phyloP scores from a whole-genome alignment of 169 alveolate species.

The Babesia sp. region DNA sequence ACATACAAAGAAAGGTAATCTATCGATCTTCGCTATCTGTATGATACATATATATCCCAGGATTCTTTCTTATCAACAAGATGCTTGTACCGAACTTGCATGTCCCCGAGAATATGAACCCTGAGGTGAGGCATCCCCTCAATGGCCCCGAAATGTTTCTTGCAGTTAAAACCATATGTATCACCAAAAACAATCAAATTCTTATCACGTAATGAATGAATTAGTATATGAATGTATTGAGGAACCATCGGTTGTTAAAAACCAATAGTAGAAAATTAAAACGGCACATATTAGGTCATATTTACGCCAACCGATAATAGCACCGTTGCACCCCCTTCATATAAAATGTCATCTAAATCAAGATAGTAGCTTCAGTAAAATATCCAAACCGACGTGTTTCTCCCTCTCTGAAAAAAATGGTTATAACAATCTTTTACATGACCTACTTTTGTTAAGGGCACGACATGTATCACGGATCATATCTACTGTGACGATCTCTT shows the following conservation, averaged over 20 bases:
- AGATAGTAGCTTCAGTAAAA: constrained; percentile 7
- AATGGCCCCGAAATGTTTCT: background rate
- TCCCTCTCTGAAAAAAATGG: constrained; percentile 1
- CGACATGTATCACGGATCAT: background rate
- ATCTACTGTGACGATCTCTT: background rate
- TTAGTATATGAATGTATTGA: too few relatives aligned
- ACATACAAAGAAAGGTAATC: constrained; percentile 83
- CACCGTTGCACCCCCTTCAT: too few relatives aligned
- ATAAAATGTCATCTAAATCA: too few relatives aligned
- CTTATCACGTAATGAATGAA: background rate
- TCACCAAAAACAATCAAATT: constrained; percentile 72
- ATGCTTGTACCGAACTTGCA: constrained; percentile 84
- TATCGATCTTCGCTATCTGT: background rate
- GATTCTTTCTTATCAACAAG: constrained; percentile 80
- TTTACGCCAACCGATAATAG: too few relatives aligned
- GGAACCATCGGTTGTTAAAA: too few relatives aligned
- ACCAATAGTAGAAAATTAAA: too few relatives aligned
- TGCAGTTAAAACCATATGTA: constrained; percentile 75
- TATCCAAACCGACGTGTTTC: constrained; percentile 26
- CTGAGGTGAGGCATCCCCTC: constrained; percentile 61
- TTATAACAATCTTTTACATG: background rate
- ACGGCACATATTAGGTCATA: too few relatives aligned
- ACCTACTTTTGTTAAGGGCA: constrained; percentile 12
- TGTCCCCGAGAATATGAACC: constrained; percentile 72
- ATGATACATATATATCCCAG: constrained; percentile 28